phyloP scores from a whole-genome alignment of 495 filamentous ascomycete genomes.

The Penicillium waksmanii region DNA sequence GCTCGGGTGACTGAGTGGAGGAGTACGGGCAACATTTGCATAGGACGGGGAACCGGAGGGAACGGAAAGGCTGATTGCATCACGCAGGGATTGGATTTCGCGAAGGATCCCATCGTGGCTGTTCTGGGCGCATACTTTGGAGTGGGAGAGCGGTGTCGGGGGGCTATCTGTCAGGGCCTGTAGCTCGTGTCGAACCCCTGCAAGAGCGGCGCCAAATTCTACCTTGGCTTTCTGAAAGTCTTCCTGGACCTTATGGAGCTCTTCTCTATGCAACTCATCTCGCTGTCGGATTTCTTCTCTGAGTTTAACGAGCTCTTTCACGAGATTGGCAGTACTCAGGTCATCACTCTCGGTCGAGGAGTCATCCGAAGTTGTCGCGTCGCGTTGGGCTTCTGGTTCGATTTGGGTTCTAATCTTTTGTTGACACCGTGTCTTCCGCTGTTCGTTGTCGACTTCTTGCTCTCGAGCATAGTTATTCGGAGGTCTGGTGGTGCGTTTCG shows the following conservation, averaged over 20 bases:
- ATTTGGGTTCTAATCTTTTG: constrained; percentile 12
- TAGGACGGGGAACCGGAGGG: constrained; percentile 18
- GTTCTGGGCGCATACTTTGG: constrained; percentile 12
- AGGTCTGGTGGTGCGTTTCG: constrained; percentile 20
- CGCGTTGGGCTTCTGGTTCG: constrained; percentile 15
- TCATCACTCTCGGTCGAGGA: constrained; percentile 27
- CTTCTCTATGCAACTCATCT: constrained; percentile 21
- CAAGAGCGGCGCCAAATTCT: constrained; percentile 22
- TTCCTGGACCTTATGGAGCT: background rate
- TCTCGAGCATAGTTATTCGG: constrained; percentile 16
- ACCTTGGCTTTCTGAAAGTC: constrained; percentile 24
- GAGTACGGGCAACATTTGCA: constrained; percentile 27
- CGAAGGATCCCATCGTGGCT: constrained; percentile 23
- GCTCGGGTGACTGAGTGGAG: constrained; percentile 24
- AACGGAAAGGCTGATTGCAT: constrained; percentile 16
- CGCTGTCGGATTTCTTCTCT: constrained; percentile 26
- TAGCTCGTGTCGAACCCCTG: constrained; percentile 21
- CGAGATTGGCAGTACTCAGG: constrained; percentile 5
- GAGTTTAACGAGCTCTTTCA: constrained; percentile 26
- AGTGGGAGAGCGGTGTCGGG: constrained; percentile 16
- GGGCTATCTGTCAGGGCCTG: constrained; percentile 18
- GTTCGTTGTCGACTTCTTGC: constrained; percentile 19
- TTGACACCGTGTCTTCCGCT: constrained; percentile 16
- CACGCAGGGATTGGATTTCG: constrained; percentile 24
- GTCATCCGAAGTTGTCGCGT: constrained; percentile 18